A percentile compares a stretch with the other conserved stretches of the same genome.
phyloP scores from a whole-genome alignment of 2,329 filamentous ascomycete genomes.

The Penicillium sp. region DNA sequence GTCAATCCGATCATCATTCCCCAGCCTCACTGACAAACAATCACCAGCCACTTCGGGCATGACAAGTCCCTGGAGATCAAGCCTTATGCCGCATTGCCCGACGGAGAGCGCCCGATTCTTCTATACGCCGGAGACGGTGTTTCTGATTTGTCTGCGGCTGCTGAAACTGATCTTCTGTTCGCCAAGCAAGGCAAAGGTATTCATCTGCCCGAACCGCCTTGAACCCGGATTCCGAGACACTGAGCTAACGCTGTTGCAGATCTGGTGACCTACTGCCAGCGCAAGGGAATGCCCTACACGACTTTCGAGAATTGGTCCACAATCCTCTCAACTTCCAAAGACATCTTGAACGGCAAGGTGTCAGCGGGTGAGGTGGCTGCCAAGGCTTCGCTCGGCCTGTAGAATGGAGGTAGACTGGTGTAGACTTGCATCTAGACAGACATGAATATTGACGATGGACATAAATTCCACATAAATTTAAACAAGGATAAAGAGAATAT shows the following conservation, averaged over 20 bases:
- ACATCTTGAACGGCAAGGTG: constrained; percentile 71
- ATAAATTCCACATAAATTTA: not conserved
- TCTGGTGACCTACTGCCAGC: constrained; percentile 82
- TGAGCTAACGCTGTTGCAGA: constrained; percentile 53
- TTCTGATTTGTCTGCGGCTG: constrained; percentile 85
- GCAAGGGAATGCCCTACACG: constrained; percentile 81
- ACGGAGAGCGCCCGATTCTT: constrained; percentile 69
- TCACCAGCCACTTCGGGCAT: constrained; percentile 76
- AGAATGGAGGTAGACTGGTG: constrained; percentile 5
- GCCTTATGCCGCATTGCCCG: constrained; percentile 71
- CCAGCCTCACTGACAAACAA: not conserved
- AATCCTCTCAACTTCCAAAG: constrained; percentile 73
- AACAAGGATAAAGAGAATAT: not conserved
- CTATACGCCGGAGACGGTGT: constrained; percentile 96
- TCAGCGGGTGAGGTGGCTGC: constrained; percentile 68
- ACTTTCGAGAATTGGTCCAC: constrained; percentile 81
- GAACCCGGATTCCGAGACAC: not conserved
- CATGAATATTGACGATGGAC: not conserved
- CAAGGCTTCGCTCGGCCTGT: constrained; percentile 12
- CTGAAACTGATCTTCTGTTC: constrained; percentile 90
- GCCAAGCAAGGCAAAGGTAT: constrained; percentile 85
- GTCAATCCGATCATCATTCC: not conserved
- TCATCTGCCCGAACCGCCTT: not conserved
- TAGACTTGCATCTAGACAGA: constrained; percentile 11
- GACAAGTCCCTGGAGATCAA: constrained; percentile 93